Evolutionary conservation across 225 moss, liverwort and hornwort genomes (phyloP).

Genomic region (Pleurozium schreberi): DNA sequence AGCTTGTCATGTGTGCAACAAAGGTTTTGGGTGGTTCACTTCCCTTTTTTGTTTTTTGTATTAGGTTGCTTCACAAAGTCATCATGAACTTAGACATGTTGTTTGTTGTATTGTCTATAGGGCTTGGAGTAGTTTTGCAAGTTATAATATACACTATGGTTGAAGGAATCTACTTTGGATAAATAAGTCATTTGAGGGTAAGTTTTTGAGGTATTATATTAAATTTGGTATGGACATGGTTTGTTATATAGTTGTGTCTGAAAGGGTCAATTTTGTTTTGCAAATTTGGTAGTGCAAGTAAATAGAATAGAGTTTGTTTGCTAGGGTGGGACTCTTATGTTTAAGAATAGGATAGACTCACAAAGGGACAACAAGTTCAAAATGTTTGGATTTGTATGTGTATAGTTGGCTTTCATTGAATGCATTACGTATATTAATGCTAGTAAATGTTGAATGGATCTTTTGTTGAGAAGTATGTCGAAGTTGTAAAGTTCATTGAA

Average conservation of each 20-base stretch:
- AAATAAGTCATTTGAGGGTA: background rate
- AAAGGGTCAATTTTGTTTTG: background rate
- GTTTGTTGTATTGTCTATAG: background rate
- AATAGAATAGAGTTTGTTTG: background rate
- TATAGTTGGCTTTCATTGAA: background rate
- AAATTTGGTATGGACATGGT: no score
- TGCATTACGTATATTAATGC: background rate
- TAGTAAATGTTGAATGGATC: background rate
- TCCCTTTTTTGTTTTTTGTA: fast-evolving
- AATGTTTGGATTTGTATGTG: no score
- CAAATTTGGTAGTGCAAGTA: background rate
- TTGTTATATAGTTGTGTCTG: background rate
- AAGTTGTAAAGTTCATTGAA: background rate
- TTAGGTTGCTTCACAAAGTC: background rate
- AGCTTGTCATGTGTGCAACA: background rate
- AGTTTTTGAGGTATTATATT: background rate
- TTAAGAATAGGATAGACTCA: background rate
- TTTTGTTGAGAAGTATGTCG: background rate
- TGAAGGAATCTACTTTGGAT: background rate
- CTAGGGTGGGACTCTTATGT: background rate
- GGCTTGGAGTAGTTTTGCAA: fast-evolving
- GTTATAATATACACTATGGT: background rate
- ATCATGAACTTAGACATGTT: fast-evolving
- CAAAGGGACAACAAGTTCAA: no score
- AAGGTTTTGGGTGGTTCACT: background rate